phyloP scores from a whole-genome alignment of 1,284 basidiomycete genomes.

The Trichosporon sp. region DNA sequence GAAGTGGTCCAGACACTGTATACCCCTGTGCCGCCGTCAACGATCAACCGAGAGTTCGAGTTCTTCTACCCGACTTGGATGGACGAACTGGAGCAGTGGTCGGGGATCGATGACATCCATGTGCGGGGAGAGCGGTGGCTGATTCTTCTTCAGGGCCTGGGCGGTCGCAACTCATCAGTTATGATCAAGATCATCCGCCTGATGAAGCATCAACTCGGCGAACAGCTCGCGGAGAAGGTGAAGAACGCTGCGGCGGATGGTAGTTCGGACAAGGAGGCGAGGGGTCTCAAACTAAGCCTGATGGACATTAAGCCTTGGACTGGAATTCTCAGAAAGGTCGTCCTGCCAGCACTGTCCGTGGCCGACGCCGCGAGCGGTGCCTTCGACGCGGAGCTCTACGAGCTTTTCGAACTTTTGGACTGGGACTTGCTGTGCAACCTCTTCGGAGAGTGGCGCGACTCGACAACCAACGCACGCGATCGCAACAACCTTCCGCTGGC shows the following conservation, averaged over 20 bases:
- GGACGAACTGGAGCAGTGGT: slow-evolving; percentile 69
- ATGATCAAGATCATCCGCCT: slow-evolving; percentile 67
- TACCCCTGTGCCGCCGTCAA: slow-evolving; percentile 75
- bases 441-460: slow-evolving; percentile 93
- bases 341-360: slow-evolving; percentile 84
- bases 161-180: slow-evolving; percentile 69
- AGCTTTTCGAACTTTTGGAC: slow-evolving; percentile 75
- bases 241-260: background rate
- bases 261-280: slow-evolving; percentile 25
- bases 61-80: slow-evolving; percentile 89
- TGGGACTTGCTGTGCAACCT: slow-evolving; percentile 80
- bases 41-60: slow-evolving; percentile 69
- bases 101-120: slow-evolving; percentile 66
- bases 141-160: slow-evolving; percentile 72
- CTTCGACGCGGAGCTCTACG: slow-evolving; percentile 84
- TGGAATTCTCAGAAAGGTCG: slow-evolving; percentile 65
- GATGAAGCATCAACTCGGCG: slow-evolving; percentile 60
- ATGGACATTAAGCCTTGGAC: slow-evolving; percentile 66
- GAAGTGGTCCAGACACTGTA: slow-evolving; percentile 61
- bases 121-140: slow-evolving; percentile 66
- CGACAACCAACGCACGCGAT: slow-evolving; percentile 57
- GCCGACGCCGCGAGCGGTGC: slow-evolving; percentile 77
- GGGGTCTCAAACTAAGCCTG: slow-evolving; percentile 36
- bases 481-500: slow-evolving; percentile 44
- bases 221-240: slow-evolving; percentile 38